Evolutionary conservation across 495 filamentous ascomycete genomes (phyloP), one percentile per base, ranked within the genome.

Genomic region (Neurospora hispaniola): DNA sequence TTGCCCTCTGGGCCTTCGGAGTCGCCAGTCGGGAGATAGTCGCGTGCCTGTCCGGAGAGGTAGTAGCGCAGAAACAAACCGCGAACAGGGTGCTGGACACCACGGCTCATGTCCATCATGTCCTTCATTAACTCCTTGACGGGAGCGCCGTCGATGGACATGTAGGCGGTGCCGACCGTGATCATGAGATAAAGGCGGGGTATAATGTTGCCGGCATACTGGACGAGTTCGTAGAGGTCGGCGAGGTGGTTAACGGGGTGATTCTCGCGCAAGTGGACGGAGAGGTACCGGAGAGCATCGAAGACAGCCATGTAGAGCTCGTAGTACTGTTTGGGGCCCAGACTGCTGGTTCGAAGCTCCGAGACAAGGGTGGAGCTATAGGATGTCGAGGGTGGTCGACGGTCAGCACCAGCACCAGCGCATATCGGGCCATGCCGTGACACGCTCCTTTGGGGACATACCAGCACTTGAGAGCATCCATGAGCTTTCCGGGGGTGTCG

Each of bases 41-140:
- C 95, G 72, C 95, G 86, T 10, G 95, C 96, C 84, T 98, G 95
- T 20, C 94, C 94, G 41, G 93, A 93, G 41, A 98, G 88, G 77
- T 97, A 99, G 82, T 98, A 99, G 79, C 96, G 89, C 74, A 99
- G 83, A 81, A 99, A 99, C 46, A 99, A 84, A 3, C 96, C 96
- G 69, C 96, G 91, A 69, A 97, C 93, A 3, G 96, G 96, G 79
- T 99, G 96, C 78, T 99, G 96, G 40, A 99, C 93, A 69, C 96
- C 96, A 74, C 96, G 89, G 81, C 93, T 97, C 96, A 99, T 99
- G 83, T 99, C 96, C 96, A 99, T 99, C 96, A 99, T 99, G 80
- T 99, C 96, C 82, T 99, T 99, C 96, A 99, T 99, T 72, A 99
- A 94, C 84, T 99, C 96, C 83, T 99, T 99, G 74, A 99, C 95